Percentiles rank a stretch among this genome's conserved stretches.
Conservation (phyloP, 495 filamentous ascomycete species). For the Lophiotrema nucula region DNA sequence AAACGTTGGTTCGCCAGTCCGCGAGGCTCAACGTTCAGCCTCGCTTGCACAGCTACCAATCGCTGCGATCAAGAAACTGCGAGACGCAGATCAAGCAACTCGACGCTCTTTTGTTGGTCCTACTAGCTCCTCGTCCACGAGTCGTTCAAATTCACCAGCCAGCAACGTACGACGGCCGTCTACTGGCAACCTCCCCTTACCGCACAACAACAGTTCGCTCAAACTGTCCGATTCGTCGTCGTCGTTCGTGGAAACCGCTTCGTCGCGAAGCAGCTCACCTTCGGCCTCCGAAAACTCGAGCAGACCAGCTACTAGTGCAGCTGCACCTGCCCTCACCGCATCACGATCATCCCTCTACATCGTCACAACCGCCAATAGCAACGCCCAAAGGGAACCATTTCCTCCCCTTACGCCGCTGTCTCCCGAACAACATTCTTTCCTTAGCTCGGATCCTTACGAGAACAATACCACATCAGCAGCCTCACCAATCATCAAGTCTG, state of each 20-base stretch:
- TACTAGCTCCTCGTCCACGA: conserved; percentile 3
- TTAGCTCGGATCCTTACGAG: conserved; percentile 33
- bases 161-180: conserved; percentile 11
- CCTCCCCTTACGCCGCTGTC: conserved; percentile 21
- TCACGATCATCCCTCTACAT: conserved; percentile 23
- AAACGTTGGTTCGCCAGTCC: conserved; percentile 22
- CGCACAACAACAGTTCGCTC: conserved; percentile 13
- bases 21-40: conserved; percentile 23
- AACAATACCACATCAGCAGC: conserved; percentile 13
- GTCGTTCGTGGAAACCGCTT: background rate
- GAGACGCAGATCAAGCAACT: conserved; percentile 1
- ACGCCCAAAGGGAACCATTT: conserved; percentile 5
- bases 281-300: background rate
- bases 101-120: conserved; percentile 14
- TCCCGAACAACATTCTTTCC: conserved; percentile 27
- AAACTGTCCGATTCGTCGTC: conserved; percentile 15
- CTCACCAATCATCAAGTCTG: conserved; percentile 29
- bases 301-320: conserved; percentile 8
- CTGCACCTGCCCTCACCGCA: background rate
- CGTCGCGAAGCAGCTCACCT: conserved; percentile 19
- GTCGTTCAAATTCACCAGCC: conserved; percentile 16
- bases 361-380: background rate
- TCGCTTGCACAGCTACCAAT: conserved; percentile 27
- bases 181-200: background rate
- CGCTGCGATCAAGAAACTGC: conserved; percentile 17